Evolutionary conservation across 75 land plant species (phyloP).

Genomic region (Cunninghamia lanceolata): DNA sequence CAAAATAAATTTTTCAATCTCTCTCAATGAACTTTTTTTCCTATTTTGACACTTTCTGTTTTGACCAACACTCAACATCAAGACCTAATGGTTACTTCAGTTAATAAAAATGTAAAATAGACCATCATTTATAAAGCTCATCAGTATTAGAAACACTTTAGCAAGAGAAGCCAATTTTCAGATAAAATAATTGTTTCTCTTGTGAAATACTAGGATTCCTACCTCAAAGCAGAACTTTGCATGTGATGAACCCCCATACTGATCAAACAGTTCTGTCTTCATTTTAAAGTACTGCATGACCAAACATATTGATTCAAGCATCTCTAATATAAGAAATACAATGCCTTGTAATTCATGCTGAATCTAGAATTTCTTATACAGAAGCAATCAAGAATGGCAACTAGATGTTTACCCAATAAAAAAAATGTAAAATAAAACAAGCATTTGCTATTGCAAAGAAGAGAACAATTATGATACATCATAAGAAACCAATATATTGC

Average conservation of each 20-base stretch:
- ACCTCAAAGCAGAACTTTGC: slow-evolving; percentile 92
- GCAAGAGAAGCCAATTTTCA: not conserved
- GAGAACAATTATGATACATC: not conserved
- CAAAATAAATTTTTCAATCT: not conserved
- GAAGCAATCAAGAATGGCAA: not conserved
- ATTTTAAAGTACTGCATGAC: slow-evolving; percentile 77
- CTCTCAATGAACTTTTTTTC: not conserved
- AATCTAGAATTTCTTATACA: not conserved
- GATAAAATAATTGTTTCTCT: not conserved
- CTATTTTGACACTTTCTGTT: not conserved
- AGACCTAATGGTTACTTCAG: not conserved
- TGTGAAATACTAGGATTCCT: not conserved
- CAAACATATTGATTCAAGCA: not conserved
- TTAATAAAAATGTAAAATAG: not conserved
- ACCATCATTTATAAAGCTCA: not conserved
- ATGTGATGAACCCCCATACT: slow-evolving; percentile 75
- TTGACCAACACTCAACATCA: not conserved
- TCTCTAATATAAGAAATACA: not conserved
- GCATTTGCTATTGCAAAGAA: not conserved
- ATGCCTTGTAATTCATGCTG: not conserved
- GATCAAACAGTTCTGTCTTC: slow-evolving; percentile 64
- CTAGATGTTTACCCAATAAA: not conserved
- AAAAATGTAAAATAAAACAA: not conserved
- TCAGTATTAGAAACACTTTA: not conserved
- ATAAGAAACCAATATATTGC: not conserved